Base-by-base conservation (phyloP, 345 rosid genomes). In the Linum usitatissimum region DNA sequence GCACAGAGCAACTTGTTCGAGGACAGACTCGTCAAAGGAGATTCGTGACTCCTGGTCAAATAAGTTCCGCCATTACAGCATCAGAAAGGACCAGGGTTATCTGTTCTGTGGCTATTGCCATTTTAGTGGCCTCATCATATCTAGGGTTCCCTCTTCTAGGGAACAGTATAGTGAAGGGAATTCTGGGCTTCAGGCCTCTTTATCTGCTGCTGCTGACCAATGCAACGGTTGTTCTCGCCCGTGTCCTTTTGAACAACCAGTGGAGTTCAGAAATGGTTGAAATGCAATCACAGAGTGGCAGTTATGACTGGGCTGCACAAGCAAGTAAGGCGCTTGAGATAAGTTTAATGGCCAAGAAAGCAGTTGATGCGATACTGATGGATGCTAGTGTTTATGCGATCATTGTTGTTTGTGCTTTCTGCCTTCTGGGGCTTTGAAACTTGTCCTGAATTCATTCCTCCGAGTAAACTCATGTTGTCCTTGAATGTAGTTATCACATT, bases 311-410 rank as follows among this genome's bases (percentile, higher is more conserved):
- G 83, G 80, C 67, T 48, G 83, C 75, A 56, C 91, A 85, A 72
- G 80, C 82, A 8, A 79, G 93, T 59, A 81, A 78, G 51, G 78
- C 76, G 19, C 66, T 92, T 76, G 96, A 89, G 83, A 67, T 68
- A 3, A 84, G 77, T 62, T 68, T 85, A 71, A 68, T 83, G 71
- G 39, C 78, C 66, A 76, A 77, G 81, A 92, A 80, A 78, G 81
- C 77, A 57, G 65, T 84, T 60, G 86, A 89, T 49, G 95, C 95
- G 1, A 60, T 80, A 18, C 54, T 82, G 45, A 82, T 85, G 83
- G 95, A 89, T 72, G 84, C 81, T 68, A 83, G 91, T 66, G 64
- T 89, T 18, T 85, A 86, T 55, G 73, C 83, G 2, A 64, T 81
- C 58, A 79, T 83, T 42, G 73, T 84, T 36, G 70, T 84, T 7